Percentiles rank a stretch among this genome's conserved stretches.
Evolutionary conservation across 179 eudicot species (phyloP).

Genomic region (Silene noctiflora): DNA sequence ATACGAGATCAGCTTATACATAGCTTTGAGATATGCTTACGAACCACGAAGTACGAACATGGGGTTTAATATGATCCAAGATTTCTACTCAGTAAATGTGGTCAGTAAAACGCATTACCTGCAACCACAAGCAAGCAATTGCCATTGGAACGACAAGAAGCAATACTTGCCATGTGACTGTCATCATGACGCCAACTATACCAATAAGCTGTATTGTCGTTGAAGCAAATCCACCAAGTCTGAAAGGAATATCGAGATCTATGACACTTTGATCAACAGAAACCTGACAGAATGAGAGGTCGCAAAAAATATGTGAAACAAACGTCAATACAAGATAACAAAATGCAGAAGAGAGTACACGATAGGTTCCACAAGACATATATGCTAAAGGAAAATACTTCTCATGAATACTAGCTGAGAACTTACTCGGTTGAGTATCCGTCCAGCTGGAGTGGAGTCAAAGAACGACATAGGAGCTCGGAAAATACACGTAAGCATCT

Average conservation of each 20-base stretch:
- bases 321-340: slow-evolving; percentile 11
- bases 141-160: slow-evolving; percentile 98
- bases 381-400: background rate
- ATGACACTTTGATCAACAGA: slow-evolving; percentile 55
- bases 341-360: slow-evolving; percentile 5
- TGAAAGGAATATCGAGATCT: slow-evolving; percentile 53
- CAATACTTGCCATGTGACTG: slow-evolving; percentile 98
- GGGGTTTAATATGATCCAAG: slow-evolving; percentile 14
- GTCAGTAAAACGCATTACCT: slow-evolving; percentile 46
- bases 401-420: slow-evolving; percentile 1
- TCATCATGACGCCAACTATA: slow-evolving; percentile 92
- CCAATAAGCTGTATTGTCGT: slow-evolving; percentile 92
- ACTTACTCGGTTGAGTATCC: slow-evolving; percentile 92
- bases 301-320: slow-evolving; percentile 18
- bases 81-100: slow-evolving; percentile 7
- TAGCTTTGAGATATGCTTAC: slow-evolving; percentile 1
- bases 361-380: background rate
- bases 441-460: slow-evolving; percentile 97
- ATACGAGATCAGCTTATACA: background rate
- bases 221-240: slow-evolving; percentile 57
- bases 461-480: slow-evolving; percentile 99
- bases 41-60: background rate
- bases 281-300: slow-evolving; percentile 31
- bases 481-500: slow-evolving; percentile 77
- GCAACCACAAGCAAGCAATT: slow-evolving; percentile 99